These are phyloP conservation scores for Nemania sp. DNA, from an alignment of 2,329 filamentous ascomycete species.

Conservation along the genomic window DNA sequence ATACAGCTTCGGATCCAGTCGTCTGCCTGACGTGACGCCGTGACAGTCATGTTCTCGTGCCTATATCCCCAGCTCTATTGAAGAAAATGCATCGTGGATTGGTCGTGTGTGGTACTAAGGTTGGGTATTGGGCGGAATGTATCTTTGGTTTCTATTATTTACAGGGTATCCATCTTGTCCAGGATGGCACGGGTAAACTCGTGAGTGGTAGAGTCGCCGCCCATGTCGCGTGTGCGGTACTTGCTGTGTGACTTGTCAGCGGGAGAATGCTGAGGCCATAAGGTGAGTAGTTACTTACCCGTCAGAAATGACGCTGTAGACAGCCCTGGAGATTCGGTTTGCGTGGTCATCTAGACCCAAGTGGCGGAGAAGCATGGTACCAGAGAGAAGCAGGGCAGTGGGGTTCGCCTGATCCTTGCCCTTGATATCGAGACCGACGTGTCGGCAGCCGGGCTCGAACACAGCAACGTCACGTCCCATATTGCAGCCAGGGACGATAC, in stretches of 20 bases:
- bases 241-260: conserved; percentile 63
- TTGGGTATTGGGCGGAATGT: conserved; percentile 23
- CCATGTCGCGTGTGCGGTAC: conserved; percentile 93
- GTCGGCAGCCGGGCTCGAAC: conserved; percentile 98
- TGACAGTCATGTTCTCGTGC: conserved; percentile 37
- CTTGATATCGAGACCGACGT: conserved; percentile 99
- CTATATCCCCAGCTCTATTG: conserved; percentile 35
- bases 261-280: conserved; percentile 1
- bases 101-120: conserved; percentile 30
- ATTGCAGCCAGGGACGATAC: conserved; percentile 98
- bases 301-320: conserved; percentile 79
- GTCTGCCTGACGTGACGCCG: conserved; percentile 38
- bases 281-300: conserved; percentile 62
- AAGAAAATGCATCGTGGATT: conserved; percentile 27
- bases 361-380: conserved; percentile 96
- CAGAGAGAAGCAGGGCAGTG: conserved; percentile 90
- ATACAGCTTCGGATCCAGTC: conserved; percentile 36
- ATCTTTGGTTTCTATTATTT: conserved; percentile 39
- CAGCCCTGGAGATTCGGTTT: conserved; percentile 92
- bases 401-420: conserved; percentile 99
- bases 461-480: conserved; percentile 98
- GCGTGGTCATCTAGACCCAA: conserved; percentile 97
- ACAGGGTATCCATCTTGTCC: conserved; percentile 87
- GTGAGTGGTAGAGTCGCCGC: conserved; percentile 84
- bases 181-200: conserved; percentile 95